A percentile compares a stretch with the other conserved stretches of the same genome.
phyloP scores from a whole-genome alignment of 129 eudicot genomes.

The Glebionis coronaria region DNA sequence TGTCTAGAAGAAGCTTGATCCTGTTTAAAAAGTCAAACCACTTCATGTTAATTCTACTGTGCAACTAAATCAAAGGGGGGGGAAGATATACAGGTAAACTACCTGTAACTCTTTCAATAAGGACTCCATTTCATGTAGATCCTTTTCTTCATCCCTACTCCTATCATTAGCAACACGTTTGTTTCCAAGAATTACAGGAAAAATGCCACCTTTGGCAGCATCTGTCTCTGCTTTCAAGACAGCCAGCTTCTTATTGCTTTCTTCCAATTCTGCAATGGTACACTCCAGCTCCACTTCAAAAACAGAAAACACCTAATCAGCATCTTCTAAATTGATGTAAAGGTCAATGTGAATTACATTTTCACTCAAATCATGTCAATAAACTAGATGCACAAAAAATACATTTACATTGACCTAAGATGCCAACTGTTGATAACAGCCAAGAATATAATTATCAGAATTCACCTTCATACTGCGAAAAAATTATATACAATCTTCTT shows the following conservation, averaged over 20 bases:
- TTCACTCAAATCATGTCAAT: not conserved
- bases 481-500: too few relatives aligned
- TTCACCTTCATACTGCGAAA: too few relatives aligned
- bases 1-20: slow-evolving; percentile 73
- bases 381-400: slow-evolving; percentile 5
- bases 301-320: slow-evolving; percentile 14
- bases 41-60: slow-evolving; percentile 11
- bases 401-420: not conserved
- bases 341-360: not conserved
- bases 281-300: slow-evolving; percentile 71
- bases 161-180: slow-evolving; percentile 62
- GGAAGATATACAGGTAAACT: slow-evolving; percentile 12
- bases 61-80: not conserved
- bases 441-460: too few relatives aligned
- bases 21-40: slow-evolving; percentile 40
- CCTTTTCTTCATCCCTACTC: slow-evolving; percentile 65
- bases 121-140: slow-evolving; percentile 85
- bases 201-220: slow-evolving; percentile 61
- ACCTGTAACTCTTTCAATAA: slow-evolving; percentile 74
- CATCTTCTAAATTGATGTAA: slow-evolving; percentile 15
- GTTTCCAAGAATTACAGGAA: slow-evolving; percentile 68
- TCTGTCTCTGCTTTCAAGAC: slow-evolving; percentile 69
- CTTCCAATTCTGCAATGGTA: slow-evolving; percentile 66
- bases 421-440: too few relatives aligned
- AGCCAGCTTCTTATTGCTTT: slow-evolving; percentile 66